Conservation (phyloP, 1,284 basidiomycete species). For the Cryptococcus sp. region DNA sequence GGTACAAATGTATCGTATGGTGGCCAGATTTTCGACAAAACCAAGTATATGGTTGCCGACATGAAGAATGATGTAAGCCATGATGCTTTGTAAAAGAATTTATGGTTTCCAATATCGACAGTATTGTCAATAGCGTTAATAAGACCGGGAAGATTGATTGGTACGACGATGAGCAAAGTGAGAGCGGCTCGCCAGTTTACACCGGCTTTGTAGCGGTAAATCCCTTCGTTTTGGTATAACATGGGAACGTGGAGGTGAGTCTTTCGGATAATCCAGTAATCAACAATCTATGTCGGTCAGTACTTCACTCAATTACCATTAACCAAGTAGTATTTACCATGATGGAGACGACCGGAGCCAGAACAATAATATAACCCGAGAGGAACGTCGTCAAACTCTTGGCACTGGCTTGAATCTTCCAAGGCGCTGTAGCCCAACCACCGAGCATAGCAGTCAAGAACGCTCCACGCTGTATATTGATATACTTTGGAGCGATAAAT, state of each 20-base stretch:
- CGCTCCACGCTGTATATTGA: conserved; percentile 72
- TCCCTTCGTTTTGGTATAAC: conserved; percentile 44
- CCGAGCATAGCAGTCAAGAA: conserved; percentile 68
- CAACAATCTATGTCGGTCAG: conserved; percentile 17
- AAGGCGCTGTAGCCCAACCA: conserved; percentile 54
- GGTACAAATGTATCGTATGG: conserved; percentile 27
- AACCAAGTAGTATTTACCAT: conserved; percentile 22
- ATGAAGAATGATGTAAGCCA: conserved; percentile 39
- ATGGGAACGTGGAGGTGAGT: conserved; percentile 35
- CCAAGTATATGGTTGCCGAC: conserved; percentile 22
- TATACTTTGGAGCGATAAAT: conserved; percentile 53
- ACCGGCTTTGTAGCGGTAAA: conserved; percentile 37
- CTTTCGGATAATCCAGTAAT: conserved; percentile 38
- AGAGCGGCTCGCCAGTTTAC: conserved; percentile 41
- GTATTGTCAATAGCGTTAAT: conserved; percentile 33
- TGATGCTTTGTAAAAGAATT: conserved; percentile 36
- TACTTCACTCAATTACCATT: neutral
- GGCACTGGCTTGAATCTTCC: conserved; percentile 42
- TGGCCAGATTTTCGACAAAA: conserved; percentile 24
- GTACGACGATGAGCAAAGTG: conserved; percentile 31
- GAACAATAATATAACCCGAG: conserved; percentile 41
- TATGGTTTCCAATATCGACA: conserved; percentile 36
- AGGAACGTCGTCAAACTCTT: conserved; percentile 43
- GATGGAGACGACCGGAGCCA: conserved; percentile 39
- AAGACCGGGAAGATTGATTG: conserved; percentile 42